Evolutionary conservation across 2,329 filamentous ascomycete species (phyloP).

Genomic region (Penicillium sp.): DNA sequence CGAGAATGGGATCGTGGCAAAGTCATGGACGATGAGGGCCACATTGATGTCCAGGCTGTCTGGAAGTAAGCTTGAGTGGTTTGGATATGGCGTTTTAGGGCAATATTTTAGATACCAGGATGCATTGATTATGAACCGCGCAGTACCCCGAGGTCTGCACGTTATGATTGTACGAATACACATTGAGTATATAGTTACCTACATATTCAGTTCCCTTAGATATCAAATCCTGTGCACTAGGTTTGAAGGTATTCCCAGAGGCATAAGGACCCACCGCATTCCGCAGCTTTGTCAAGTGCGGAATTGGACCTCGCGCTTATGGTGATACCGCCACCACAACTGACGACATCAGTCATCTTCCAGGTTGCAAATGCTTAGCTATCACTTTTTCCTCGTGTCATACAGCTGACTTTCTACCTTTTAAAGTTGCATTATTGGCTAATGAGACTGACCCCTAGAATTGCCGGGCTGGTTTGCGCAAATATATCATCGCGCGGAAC

Average conservation of each 20-base stretch:
- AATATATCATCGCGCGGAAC: neutral
- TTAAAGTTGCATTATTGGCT: neutral
- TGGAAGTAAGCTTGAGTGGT: constrained; percentile 37
- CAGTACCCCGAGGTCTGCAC: neutral
- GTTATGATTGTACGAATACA: neutral
- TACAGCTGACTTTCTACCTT: neutral
- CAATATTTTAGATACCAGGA: constrained; percentile 1
- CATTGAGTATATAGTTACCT: neutral
- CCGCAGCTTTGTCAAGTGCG: constrained; percentile 25
- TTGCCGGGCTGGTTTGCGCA: neutral
- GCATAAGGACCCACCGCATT: constrained; percentile 3
- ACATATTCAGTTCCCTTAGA: neutral
- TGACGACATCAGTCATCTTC: constrained; percentile 7
- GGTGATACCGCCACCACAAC: neutral
- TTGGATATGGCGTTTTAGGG: constrained; percentile 4
- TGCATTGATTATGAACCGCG: neutral
- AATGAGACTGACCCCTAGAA: constrained; percentile 3
- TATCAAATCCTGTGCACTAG: too few species aligned
- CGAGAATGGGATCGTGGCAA: constrained; percentile 55
- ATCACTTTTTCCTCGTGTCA: neutral
- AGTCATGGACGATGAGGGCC: constrained; percentile 52
- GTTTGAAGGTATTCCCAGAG: neutral
- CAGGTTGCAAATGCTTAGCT: neutral
- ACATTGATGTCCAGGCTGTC: constrained; percentile 47
- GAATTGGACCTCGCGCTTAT: constrained; percentile 9